phyloP scores from a whole-genome alignment of 2,329 filamentous ascomycete genomes.

The Phaeosphaeria sp. region DNA sequence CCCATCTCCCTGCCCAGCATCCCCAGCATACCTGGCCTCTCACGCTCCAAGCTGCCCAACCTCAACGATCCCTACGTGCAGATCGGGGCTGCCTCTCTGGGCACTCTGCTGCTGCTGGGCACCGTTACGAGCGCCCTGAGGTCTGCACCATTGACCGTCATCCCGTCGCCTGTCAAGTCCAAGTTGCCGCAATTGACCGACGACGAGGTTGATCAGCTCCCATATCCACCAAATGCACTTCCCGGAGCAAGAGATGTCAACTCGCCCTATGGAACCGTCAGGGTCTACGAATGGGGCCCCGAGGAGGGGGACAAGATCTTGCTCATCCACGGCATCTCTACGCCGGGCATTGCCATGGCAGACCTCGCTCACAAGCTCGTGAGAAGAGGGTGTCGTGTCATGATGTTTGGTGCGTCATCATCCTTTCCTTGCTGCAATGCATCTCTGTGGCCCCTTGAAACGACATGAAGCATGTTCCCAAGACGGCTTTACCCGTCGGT shows the following conservation, averaged over 20 bases:
- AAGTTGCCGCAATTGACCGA: constrained; percentile 33
- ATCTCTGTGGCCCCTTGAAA: background rate
- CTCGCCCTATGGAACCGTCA: constrained; percentile 73
- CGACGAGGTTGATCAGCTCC: constrained; percentile 38
- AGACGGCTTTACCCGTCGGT: background rate
- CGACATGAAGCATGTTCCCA: background rate
- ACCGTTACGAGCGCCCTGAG: constrained; percentile 26
- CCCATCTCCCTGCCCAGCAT: constrained; percentile 1
- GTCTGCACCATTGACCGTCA: constrained; percentile 17
- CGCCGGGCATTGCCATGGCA: constrained; percentile 74
- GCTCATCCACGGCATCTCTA: constrained; percentile 82
- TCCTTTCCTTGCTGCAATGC: background rate
- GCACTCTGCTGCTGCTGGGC: constrained; percentile 30
- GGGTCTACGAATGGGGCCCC: constrained; percentile 83
- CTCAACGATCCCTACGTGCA: constrained; percentile 23
- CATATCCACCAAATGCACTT: constrained; percentile 73
- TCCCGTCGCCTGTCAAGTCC: constrained; percentile 38
- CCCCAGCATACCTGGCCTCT: constrained; percentile 13
- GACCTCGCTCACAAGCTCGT: constrained; percentile 71
- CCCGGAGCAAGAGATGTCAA: constrained; percentile 73
- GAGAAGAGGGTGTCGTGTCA: constrained; percentile 72
- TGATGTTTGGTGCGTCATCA: constrained; percentile 70
- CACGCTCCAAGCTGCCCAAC: constrained; percentile 23
- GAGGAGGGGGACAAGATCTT: constrained; percentile 74
- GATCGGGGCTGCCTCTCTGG: constrained; percentile 36